Conservation (phyloP, 139 green algal genomes). For the Micractinium sp. region DNA sequence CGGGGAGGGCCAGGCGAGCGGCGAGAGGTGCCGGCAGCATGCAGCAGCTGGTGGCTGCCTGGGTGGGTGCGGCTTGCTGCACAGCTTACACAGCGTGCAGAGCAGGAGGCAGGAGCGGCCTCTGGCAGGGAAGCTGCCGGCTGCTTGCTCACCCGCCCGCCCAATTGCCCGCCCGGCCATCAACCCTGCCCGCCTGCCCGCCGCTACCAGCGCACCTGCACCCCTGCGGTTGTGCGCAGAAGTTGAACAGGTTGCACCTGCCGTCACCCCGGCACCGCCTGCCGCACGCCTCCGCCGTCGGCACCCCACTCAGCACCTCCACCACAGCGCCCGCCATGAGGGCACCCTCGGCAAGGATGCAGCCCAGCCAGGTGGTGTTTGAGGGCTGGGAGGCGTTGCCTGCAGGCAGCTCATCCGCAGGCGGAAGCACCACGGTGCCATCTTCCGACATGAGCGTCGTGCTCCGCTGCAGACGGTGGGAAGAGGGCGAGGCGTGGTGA, state of each 20-base stretch:
- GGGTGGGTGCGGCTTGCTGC: too few species aligned
- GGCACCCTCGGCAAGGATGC: not conserved
- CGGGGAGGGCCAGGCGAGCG: too few species aligned
- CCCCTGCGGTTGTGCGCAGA: not conserved
- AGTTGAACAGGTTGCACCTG: not conserved
- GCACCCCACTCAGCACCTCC: not conserved
- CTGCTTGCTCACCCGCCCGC: too few species aligned
- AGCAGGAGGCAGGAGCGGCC: too few species aligned
- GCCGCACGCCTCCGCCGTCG: not conserved
- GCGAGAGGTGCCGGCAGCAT: too few species aligned
- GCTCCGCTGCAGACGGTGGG: not conserved
- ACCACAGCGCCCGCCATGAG: not conserved
- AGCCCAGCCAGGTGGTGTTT: not conserved
- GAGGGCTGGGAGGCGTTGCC: not conserved
- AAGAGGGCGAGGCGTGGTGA: not conserved
- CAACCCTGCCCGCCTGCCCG: too few species aligned
- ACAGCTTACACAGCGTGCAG: too few species aligned
- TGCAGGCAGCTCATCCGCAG: not conserved
- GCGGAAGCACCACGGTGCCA: not conserved
- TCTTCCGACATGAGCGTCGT: not conserved
- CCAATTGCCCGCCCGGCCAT: too few species aligned
- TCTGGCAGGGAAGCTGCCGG: too few species aligned
- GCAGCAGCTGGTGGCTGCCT: too few species aligned
- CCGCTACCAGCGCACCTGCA: too few species aligned
- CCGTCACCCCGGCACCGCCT: not conserved